A percentile compares a stretch with the other conserved stretches of the same genome.
These are phyloP conservation scores for Cryptococcus jaspeensis DNA, from an alignment of 1,284 basidiomycete genomes.

Conservation along the genomic window DNA sequence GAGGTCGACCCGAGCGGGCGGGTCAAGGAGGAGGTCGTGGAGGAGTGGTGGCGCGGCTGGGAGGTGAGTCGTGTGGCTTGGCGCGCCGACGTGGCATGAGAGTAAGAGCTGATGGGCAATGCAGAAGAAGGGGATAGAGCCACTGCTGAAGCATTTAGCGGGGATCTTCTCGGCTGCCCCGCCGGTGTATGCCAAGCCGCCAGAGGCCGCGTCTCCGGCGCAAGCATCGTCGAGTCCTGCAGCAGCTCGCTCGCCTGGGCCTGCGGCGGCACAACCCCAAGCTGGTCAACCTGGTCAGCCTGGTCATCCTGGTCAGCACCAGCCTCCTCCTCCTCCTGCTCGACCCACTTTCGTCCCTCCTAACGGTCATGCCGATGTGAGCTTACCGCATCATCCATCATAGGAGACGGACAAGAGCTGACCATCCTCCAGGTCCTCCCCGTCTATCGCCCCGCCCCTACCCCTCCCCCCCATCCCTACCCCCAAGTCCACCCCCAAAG, in stretches of 20 bases:
- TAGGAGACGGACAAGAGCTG: neutral
- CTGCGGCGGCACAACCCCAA: neutral
- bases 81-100: constrained; percentile 42
- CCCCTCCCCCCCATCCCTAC: constrained; percentile 28
- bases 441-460: constrained; percentile 32
- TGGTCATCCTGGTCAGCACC: too few species aligned
- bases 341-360: constrained; percentile 20
- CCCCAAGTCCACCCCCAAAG: constrained; percentile 13
- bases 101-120: neutral
- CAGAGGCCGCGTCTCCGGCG: constrained; percentile 16
- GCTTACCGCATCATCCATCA: neutral
- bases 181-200: constrained; percentile 85
- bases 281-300: too few species aligned
- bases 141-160: constrained; percentile 41
- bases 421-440: constrained; percentile 12
- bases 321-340: constrained; percentile 34
- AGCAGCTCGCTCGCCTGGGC: neutral
- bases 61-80: constrained; percentile 60
- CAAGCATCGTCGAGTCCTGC: constrained; percentile 1
- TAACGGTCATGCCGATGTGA: constrained; percentile 3
- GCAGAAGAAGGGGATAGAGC: constrained; percentile 34
- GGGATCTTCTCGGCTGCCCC: constrained; percentile 79
- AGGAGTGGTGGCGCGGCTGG: constrained; percentile 75
- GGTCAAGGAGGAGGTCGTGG: constrained; percentile 51
- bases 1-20: constrained; percentile 81